Base-by-base conservation (phyloP, 2,329 filamentous ascomycete species). In the Alternaria incomplexa region DNA sequence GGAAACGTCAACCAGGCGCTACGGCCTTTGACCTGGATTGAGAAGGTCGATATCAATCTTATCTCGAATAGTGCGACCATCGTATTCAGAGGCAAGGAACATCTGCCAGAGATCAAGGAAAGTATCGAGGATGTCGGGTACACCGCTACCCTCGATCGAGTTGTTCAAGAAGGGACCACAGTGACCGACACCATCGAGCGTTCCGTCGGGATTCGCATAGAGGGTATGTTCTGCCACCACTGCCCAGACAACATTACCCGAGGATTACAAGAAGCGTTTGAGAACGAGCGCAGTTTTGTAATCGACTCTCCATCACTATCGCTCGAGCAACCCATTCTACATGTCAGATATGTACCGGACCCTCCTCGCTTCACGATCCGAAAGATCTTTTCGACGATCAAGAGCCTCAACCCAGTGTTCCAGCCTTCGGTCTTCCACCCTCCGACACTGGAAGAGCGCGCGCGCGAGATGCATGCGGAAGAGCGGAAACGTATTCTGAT, bases 371-470 rank as follows among this genome's bases (percentile, higher is more conserved):
- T 97, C 71, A 97, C 92, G 0, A 87, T 97, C 67, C 88, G 95
- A 52, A 86, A 88, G 8, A 92, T 97, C 45, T 82, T 96, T 12
- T 81, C 83, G 12, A 85, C 87, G 2, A 91, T 97, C 54, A 84
- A 88, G 58, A 85, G 85, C 6, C 84, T 87, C 6, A 91, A 97
- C 71, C 81, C 85, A 2, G 86, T 84, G 0, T 91, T 97, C 64
- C 82, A 82, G 25, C 87, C 90, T 1, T 88, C 86, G 2, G 87
- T 97, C 12, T 90, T 93, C 74, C 92, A 95, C 66, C 90, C 92
- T 0, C 92, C 91, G 0, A 93, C 90, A 0, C 85, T 97, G 5
- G 94, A 97, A 78, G 92, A 97, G 73, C 88, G 92, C 10, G 92
- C 93, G 4, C 88, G 87, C 66, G 83, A 85, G 43, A 92, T 97